A percentile compares a stretch with the other conserved stretches of the same genome.
These are phyloP conservation scores for Metschnikowia henanensis DNA, from an alignment of 805 yeast genomes.

Conservation along the genomic window DNA sequence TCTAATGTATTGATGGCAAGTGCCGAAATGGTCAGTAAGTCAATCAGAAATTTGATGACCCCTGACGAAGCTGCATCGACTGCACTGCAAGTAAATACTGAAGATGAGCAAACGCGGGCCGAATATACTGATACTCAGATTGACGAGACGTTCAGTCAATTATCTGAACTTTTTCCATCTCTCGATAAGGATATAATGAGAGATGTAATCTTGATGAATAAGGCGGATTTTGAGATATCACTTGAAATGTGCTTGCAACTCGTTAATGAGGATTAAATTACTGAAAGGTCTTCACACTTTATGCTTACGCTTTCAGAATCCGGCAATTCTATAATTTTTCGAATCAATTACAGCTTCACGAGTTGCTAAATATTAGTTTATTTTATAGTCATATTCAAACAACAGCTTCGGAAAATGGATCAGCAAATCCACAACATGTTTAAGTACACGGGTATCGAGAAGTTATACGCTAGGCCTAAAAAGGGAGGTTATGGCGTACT, in stretches of 20 bases:
- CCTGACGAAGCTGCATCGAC: too few species aligned
- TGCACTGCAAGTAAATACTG: too few species aligned
- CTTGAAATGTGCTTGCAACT: conserved; percentile 58
- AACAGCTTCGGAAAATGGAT: conserved; percentile 1
- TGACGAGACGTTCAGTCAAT: conserved; percentile 40
- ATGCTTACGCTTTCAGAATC: too few species aligned
- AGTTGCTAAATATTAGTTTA: too few species aligned
- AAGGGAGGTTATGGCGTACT: conserved; percentile 4
- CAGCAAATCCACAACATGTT: background rate
- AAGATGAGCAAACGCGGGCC: too few species aligned
- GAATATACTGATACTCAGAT: conserved; percentile 9
- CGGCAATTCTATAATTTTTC: too few species aligned
- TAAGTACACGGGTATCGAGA: background rate
- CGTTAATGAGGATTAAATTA: conserved; percentile 17
- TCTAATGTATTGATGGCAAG: conserved; percentile 41
- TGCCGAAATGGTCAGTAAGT: conserved; percentile 52
- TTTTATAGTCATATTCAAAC: too few species aligned
- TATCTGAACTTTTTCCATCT: conserved; percentile 72
- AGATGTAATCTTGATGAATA: conserved; percentile 68
- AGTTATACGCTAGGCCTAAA: background rate
- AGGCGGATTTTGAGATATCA: conserved; percentile 67
- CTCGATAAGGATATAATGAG: conserved; percentile 66
- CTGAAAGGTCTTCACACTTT: too few species aligned
- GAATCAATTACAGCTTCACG: too few species aligned
- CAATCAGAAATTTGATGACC: conserved; percentile 44